These are phyloP conservation scores for Aureobasidium sp. DNA, from an alignment of 2,329 filamentous ascomycete species.

Conservation along the genomic window DNA sequence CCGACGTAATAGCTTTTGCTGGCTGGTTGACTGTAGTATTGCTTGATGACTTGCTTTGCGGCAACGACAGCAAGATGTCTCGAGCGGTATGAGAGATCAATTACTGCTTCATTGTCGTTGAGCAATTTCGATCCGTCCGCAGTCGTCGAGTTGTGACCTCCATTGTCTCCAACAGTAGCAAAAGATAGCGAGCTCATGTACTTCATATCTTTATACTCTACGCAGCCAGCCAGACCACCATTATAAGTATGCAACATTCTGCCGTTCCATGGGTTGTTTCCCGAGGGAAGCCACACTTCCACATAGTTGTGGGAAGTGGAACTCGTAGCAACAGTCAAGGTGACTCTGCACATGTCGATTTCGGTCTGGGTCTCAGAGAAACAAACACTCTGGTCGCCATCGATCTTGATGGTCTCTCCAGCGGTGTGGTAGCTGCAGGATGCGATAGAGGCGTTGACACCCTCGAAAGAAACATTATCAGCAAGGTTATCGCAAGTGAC, in stretches of 20 bases:
- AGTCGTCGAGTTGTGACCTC: conserved; percentile 25
- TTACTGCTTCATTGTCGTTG: conserved; percentile 23
- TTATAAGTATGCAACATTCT: conserved; percentile 26
- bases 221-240: conserved; percentile 28
- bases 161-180: conserved; percentile 26
- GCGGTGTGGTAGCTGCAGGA: neutral
- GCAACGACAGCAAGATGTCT: conserved; percentile 24
- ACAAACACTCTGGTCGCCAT: conserved; percentile 6
- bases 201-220: conserved; percentile 23
- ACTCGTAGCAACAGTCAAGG: neutral
- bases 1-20: conserved; percentile 40
- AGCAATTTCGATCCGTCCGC: conserved; percentile 21
- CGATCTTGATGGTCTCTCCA: conserved; percentile 4
- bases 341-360: conserved; percentile 10
- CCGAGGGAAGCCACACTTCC: conserved; percentile 36
- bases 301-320: conserved; percentile 15
- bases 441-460: neutral
- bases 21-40: conserved; percentile 31
- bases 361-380: conserved; percentile 13
- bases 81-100: conserved; percentile 26
- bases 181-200: conserved; percentile 24
- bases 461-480: neutral
- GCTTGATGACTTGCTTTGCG: conserved; percentile 25
- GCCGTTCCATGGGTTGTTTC: conserved; percentile 12
- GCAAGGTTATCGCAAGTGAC: neutral